These are phyloP conservation scores for Astrothelium subdiscretum DNA, from an alignment of 495 filamentous ascomycete species.

Conservation along the genomic window DNA sequence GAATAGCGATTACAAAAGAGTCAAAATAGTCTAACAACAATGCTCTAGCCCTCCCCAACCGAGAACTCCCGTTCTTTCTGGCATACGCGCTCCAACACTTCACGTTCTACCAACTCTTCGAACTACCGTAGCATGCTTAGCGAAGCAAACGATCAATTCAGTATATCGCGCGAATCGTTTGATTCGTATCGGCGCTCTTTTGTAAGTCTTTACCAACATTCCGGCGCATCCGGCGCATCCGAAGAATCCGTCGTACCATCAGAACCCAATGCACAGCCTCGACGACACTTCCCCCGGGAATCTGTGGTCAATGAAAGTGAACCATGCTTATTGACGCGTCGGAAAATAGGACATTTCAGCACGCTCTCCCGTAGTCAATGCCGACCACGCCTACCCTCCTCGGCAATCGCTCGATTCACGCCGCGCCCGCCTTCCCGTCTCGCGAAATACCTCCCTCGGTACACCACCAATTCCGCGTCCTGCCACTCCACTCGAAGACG, in stretches of 20 bases:
- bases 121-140: conserved; percentile 50
- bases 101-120: conserved; percentile 53
- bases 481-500: conserved; percentile 44
- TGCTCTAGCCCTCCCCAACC: conserved; percentile 67
- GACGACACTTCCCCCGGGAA: conserved; percentile 43
- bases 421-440: conserved; percentile 42
- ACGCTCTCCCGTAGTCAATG: conserved; percentile 56
- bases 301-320: conserved; percentile 70
- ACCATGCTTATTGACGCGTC: conserved; percentile 34
- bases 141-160: conserved; percentile 83
- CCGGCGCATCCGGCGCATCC: conserved; percentile 4
- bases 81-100: conserved; percentile 54
- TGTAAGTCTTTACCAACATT: conserved; percentile 40
- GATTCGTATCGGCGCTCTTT: conserved; percentile 96
- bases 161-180: conserved; percentile 94
- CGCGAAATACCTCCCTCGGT: conserved; percentile 35
- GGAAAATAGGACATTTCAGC: conserved; percentile 73
- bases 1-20: background rate
- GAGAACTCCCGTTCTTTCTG: conserved; percentile 73
- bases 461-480: conserved; percentile 38
- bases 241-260: conserved; percentile 3
- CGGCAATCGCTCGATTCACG: conserved; percentile 74
- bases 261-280: conserved; percentile 6
- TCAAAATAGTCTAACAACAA: background rate
- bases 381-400: conserved; percentile 42